Evolutionary conservation across 345 rosid genomes (phyloP), one percentile per base, ranked within the genome.

Genomic region (Draba incana): DNA sequence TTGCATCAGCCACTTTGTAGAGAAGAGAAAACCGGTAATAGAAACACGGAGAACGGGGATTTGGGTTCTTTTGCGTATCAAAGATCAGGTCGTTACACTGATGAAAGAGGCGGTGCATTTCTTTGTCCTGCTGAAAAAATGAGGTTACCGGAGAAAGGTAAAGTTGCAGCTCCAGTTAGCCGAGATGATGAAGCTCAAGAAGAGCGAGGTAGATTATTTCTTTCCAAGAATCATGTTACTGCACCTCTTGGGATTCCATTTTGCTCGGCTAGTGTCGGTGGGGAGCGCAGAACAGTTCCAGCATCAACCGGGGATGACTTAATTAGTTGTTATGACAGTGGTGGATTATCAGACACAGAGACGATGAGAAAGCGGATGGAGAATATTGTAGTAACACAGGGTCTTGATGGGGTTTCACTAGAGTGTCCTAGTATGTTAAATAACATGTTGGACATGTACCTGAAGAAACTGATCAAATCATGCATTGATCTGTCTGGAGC

Each of bases 221-320:
- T 79, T 63, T 84, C 83, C 35, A 81, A 76, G 57, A 71, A 74
- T 69, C 86, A 83, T 78, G 78, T 92, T 24, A 66, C 54, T 63
- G 93, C 98, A 10, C 99, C 99, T 0, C 83, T 89, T 6, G 97
- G 97, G 46, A 79, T 92, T 72, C 87, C 98, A 48, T 79, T 78
- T 69, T 85, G 86, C 69, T 74, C 94, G 39, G 84, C 92, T 67
- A 89, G 94, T 57, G 51, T 78, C 9, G 89, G 94, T 57, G 75
- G 79, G 75, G 62, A 85, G 70, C 83, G 78, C 72, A 91, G 76
- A 82, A 67, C 86, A 30, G 66, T 66, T 35, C 84, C 91, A 1
- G 57, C 70, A 27, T 42, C 81, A 45, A 76, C 74, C 69, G 53
- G 66, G 46, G 70, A 73, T 50, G 85, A 79, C 66, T 73, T 72